Base-by-base conservation (phyloP, 768 basidiomycete species). In the Macrolepiota fuliginosa region DNA sequence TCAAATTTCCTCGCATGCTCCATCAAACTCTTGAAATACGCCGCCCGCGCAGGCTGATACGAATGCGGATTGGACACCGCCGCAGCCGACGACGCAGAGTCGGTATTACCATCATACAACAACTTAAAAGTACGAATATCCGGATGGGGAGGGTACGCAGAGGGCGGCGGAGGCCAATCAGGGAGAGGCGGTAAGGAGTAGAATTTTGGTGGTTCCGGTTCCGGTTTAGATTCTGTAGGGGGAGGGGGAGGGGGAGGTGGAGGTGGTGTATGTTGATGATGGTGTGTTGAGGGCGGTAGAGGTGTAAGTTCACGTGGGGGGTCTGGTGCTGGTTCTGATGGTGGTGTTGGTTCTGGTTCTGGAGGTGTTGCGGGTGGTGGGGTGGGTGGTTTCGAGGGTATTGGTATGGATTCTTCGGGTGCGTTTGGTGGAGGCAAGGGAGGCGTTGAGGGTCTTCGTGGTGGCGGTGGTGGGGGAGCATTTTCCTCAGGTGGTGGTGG, bases 91-190 rank as follows among this genome's bases (percentile, higher is more conserved):
- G 72, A 72, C 74, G 61, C 55, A 13, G 63, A 61, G 69, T 90
- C 88, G 25, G 81, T 67, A 2, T 74, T 62, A 32, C 85, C 82
- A 68, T 92, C 89, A 68, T 81, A 91, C 6, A 90, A 71, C 9
- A 91, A 77, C 67, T 83, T 88, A 73, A 81, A 88, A 24, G 82
- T 69, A 62, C 76, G 79, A 7, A 67, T 62, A n/a, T 67, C 58
- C 2, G 72, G 62, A 12, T n/a, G 6, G 0, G 84, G 49, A 35
- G 60, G 79, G 63, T 79, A 83, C 62, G 78, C 81, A 11, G 78
- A 76, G 2, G 73, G 76, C 10, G 81, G 77, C 1, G 89, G 85
- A 0, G 89, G 87, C 86, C 87, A 90, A 2, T 76, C 72, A 15
- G 82, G 86, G 3, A 73, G 69, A 0, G 75, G 73, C 1, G 70